Percentiles rank a stretch among this genome's conserved stretches.
phyloP scores from a whole-genome alignment of 257 asterid genomes.

The Henckelia pumila region DNA sequence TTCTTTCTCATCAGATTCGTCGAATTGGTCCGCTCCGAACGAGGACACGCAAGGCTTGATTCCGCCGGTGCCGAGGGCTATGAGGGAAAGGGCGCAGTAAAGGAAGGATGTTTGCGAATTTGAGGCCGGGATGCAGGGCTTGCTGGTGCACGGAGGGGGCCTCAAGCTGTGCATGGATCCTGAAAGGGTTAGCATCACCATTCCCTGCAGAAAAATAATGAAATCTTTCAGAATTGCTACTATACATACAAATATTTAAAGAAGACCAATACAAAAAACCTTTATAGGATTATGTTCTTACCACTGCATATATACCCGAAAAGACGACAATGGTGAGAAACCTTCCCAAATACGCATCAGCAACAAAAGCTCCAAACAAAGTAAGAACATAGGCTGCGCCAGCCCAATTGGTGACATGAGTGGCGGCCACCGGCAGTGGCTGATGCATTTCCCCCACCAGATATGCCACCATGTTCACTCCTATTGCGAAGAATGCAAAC shows the following conservation, averaged over 20 bases:
- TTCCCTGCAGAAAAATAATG: conserved; percentile 54
- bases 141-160: conserved; percentile 53
- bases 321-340: conserved; percentile 67
- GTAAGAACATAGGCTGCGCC: conserved; percentile 85
- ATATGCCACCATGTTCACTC: conserved; percentile 70
- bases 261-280: too few species aligned
- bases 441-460: conserved; percentile 69
- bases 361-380: conserved; percentile 69
- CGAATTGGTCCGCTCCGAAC: conserved; percentile 76
- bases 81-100: conserved; percentile 52
- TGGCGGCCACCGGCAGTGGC: conserved; percentile 62
- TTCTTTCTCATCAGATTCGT: conserved; percentile 49
- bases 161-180: conserved; percentile 56
- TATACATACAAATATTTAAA: too few species aligned
- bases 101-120: conserved; percentile 47
- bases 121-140: conserved; percentile 55
- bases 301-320: conserved; percentile 62
- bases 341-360: conserved; percentile 80
- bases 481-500: conserved; percentile 67
- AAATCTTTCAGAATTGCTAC: too few species aligned
- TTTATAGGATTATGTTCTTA: conserved; percentile 33
- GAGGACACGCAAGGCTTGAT: conserved; percentile 84
- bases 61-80: conserved; percentile 82
- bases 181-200: conserved; percentile 63
- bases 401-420: conserved; percentile 80